These are phyloP conservation scores for Penicillium flavigenum DNA, from an alignment of 495 filamentous ascomycete genomes.

Conservation along the genomic window DNA sequence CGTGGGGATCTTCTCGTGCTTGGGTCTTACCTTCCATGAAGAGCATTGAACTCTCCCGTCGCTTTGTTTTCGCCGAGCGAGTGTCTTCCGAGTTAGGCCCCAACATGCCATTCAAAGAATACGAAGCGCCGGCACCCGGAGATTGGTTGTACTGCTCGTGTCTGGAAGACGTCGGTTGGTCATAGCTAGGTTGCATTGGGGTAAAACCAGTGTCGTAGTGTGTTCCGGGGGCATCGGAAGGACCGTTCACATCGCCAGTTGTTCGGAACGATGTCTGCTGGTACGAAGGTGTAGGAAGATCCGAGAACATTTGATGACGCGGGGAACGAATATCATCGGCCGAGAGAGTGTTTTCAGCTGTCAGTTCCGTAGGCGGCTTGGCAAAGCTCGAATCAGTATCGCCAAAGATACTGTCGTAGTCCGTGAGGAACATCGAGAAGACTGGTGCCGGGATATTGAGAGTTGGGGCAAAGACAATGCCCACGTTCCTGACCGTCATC, in stretches of 20 bases:
- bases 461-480: slow-evolving; percentile 98
- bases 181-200: slow-evolving; percentile 61
- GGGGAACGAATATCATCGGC: slow-evolving; percentile 66
- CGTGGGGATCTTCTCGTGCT: neutral
- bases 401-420: slow-evolving; percentile 84
- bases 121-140: slow-evolving; percentile 29
- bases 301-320: slow-evolving; percentile 67
- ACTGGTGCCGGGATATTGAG: slow-evolving; percentile 95
- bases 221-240: slow-evolving; percentile 27
- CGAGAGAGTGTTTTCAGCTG: slow-evolving; percentile 44
- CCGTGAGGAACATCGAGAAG: slow-evolving; percentile 89
- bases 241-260: slow-evolving; percentile 25
- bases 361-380: slow-evolving; percentile 40
- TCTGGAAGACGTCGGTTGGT: slow-evolving; percentile 29
- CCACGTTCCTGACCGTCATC: slow-evolving; percentile 96
- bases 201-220: slow-evolving; percentile 60
- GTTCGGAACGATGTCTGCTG: slow-evolving; percentile 58
- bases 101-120: slow-evolving; percentile 43
- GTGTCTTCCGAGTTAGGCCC: slow-evolving; percentile 37
- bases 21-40: slow-evolving; percentile 42
- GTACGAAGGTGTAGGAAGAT: slow-evolving; percentile 65
- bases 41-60: slow-evolving; percentile 60
- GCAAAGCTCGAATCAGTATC: slow-evolving; percentile 31
- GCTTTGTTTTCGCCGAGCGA: slow-evolving; percentile 49
- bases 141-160: slow-evolving; percentile 31